Evolutionary conservation across 768 basidiomycete genomes (phyloP), one percentile per base, ranked within the genome.

Genomic region (Boletellus sp.): DNA sequence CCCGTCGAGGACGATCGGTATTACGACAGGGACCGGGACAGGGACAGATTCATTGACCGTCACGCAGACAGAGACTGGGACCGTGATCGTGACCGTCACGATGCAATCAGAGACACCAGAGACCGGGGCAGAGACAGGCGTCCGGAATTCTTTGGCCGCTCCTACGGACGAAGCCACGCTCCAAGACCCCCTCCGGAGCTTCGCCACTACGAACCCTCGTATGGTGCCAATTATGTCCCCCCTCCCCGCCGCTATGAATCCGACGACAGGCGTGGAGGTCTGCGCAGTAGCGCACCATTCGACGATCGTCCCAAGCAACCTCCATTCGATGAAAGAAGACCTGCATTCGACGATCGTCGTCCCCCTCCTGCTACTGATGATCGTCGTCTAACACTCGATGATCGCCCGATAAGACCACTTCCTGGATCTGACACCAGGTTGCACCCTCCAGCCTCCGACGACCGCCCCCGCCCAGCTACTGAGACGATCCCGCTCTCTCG

Each of bases 191-290:
- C 73, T 22, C 70, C 73, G 43, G 77, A 78, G 42, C 69, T 72
- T 43, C 72, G 78, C 23, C 76, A 78, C 40, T 78, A 75, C 51
- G 76, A 79, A 17, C 68, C 75, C 7, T 67, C 70, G n/a, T 72
- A 74, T 52, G 65, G 65, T 52, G 52, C 58, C 41, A 63, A 69
- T 33, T 66, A 59, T 34, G 64, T 51, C n/a, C 62, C 68, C 36
- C 62, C 64, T 44, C 61, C 68, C 19, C 72, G 72, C 41, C 65
- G 63, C 49, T 67, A 67, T 51, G 65, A 71, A 19, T 34, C 59
- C 26, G 68, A 70, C 38, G 58, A 70, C 15, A 64, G 54, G 35
- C 68, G 60, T 41, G 46, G 51, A 11, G 54, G 59, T 42, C n/a
- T 24, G 5, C 67, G 67, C n/a, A n/a, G n/a, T 11, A 55, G 26